Conservation (phyloP, 805 yeast genomes). For the Nakazawaea anatomiae region DNA sequence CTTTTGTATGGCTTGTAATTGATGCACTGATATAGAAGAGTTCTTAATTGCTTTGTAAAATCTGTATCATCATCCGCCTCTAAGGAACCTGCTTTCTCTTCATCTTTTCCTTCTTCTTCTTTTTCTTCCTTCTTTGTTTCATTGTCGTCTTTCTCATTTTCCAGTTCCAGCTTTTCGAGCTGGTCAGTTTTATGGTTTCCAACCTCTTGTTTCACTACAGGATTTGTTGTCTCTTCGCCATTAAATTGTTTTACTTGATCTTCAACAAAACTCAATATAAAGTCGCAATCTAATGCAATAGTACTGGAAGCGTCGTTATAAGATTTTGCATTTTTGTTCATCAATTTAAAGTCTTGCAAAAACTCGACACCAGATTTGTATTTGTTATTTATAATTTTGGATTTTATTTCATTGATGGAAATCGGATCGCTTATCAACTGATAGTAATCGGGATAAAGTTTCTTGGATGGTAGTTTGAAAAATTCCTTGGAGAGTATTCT, state of each 20-base stretch:
- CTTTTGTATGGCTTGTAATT: slow-evolving; percentile 41
- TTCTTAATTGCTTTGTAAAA: slow-evolving; percentile 16
- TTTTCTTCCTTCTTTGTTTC: neutral
- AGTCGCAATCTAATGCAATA: slow-evolving; percentile 61
- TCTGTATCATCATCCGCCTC: neutral
- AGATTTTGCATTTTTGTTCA: slow-evolving; percentile 65
- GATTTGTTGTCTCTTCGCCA: slow-evolving; percentile 16
- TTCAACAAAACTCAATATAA: slow-evolving; percentile 50
- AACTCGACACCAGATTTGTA: slow-evolving; percentile 38
- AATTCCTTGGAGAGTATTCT: slow-evolving; percentile 44
- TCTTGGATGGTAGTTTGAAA: slow-evolving; percentile 65
- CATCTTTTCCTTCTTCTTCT: neutral
- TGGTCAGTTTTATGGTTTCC: no score
- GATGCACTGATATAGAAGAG: slow-evolving; percentile 33
- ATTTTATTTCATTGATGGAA: slow-evolving; percentile 61
- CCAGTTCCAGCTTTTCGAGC: neutral
- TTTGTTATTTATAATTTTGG: slow-evolving; percentile 31
- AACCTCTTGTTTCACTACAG: neutral
- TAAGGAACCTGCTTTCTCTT: neutral
- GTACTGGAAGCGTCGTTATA: slow-evolving; percentile 65
- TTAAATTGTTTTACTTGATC: slow-evolving; percentile 36
- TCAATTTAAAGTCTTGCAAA: slow-evolving; percentile 53
- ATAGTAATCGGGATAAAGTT: slow-evolving; percentile 77
- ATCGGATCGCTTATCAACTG: slow-evolving; percentile 58
- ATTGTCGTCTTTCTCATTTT: neutral